phyloP scores from a whole-genome alignment of 2,329 filamentous ascomycete species.

The Trichophyton simii region DNA sequence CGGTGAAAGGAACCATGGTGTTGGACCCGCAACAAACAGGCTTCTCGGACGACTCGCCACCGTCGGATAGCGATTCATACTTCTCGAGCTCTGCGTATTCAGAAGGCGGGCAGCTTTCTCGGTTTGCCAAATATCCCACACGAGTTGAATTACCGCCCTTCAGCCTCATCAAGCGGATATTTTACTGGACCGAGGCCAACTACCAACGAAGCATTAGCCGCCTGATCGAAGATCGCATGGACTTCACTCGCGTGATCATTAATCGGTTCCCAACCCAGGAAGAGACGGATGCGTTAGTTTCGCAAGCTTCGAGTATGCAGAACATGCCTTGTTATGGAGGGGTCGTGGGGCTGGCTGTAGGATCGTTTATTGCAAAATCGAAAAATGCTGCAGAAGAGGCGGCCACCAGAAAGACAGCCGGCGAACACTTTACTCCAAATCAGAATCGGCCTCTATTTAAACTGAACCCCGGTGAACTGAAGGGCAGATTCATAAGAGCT shows the following conservation, averaged over 20 bases:
- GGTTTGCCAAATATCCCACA: constrained; percentile 13
- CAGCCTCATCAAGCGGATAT: constrained; percentile 19
- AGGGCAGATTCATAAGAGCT: background rate
- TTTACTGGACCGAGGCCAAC: constrained; percentile 16
- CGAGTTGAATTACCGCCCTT: constrained; percentile 19
- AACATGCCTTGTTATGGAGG: background rate
- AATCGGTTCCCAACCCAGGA: constrained; percentile 23
- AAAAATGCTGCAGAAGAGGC: background rate
- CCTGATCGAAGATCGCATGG: constrained; percentile 13
- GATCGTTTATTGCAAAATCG: background rate
- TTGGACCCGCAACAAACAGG: background rate
- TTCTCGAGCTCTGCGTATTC: background rate
- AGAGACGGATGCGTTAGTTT: constrained; percentile 24
- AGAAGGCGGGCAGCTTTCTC: constrained; percentile 4
- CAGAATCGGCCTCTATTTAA: background rate
- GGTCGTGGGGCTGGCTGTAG: constrained; percentile 14
- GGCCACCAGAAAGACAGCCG: background rate
- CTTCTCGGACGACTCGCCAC: constrained; percentile 2
- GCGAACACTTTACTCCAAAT: background rate
- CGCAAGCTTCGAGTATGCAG: constrained; percentile 5
- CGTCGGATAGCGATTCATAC: constrained; percentile 10
- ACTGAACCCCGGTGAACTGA: background rate
- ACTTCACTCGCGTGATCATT: constrained; percentile 15
- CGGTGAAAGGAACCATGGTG: background rate
- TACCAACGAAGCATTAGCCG: constrained; percentile 14